A percentile compares a stretch with the other conserved stretches of the same genome.
These are phyloP conservation scores for Trichoderma parareesei DNA, from an alignment of 495 filamentous ascomycete species.

Conservation along the genomic window DNA sequence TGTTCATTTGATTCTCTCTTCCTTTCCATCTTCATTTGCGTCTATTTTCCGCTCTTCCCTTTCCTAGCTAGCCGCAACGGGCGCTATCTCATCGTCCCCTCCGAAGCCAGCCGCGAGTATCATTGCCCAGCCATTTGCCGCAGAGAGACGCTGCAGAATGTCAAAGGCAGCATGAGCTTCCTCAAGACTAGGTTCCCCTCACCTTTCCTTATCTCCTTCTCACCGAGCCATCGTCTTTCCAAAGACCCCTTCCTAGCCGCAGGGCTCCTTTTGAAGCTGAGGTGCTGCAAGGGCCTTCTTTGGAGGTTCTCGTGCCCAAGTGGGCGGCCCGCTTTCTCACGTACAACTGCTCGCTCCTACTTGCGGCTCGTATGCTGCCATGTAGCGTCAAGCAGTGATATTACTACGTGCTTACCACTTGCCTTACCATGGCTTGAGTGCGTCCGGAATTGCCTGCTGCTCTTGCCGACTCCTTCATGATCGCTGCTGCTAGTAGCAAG, in stretches of 20 bases:
- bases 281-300: background rate
- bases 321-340: background rate
- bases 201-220: background rate
- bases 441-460: background rate
- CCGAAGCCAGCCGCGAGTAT: background rate
- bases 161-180: constrained; percentile 13
- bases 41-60: background rate
- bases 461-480: no score
- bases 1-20: background rate
- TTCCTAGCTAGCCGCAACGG: background rate
- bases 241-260: background rate
- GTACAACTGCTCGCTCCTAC: background rate
- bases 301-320: background rate
- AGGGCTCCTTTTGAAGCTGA: background rate
- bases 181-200: constrained; percentile 12
- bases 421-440: background rate
- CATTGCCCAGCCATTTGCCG: background rate
- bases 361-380: background rate
- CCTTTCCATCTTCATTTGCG: background rate
- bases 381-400: background rate
- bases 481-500: background rate
- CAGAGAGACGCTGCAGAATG: background rate
- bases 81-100: background rate
- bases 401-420: background rate
- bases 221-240: background rate